Conservation (phyloP, 2,329 filamentous ascomycete genomes). For the Cytospora mali region DNA sequence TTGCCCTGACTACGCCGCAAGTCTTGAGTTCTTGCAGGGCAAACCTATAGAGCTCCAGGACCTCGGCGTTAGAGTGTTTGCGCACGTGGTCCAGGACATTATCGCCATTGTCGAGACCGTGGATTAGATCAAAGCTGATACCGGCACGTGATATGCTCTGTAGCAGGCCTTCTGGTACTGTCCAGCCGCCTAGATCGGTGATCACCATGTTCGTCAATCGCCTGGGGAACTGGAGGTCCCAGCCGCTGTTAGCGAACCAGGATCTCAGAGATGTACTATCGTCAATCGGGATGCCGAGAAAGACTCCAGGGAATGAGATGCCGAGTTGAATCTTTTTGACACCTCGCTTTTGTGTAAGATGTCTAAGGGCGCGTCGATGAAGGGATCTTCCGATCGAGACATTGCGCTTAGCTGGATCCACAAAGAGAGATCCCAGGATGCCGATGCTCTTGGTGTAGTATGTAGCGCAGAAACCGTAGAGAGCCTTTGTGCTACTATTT, state of each 20-base stretch:
- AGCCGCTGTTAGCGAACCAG: constrained; percentile 90
- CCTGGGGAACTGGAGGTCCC: constrained; percentile 70
- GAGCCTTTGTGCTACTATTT: constrained; percentile 86
- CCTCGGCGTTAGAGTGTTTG: constrained; percentile 72
- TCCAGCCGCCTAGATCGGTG: constrained; percentile 71
- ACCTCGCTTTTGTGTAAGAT: constrained; percentile 68
- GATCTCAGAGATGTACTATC: constrained; percentile 54
- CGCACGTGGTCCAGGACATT: constrained; percentile 75
- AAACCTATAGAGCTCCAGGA: constrained; percentile 77
- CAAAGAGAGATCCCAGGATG: constrained; percentile 83
- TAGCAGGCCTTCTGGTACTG: constrained; percentile 74
- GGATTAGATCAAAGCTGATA: constrained; percentile 80
- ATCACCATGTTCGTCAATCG: constrained; percentile 70
- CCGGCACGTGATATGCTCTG: constrained; percentile 72
- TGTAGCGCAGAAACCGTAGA: constrained; percentile 91
- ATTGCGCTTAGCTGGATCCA: constrained; percentile 83
- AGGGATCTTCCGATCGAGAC: constrained; percentile 89
- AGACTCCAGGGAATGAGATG: constrained; percentile 79
- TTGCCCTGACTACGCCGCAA: constrained; percentile 83
- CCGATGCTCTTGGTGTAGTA: constrained; percentile 76
- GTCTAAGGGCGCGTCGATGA: constrained; percentile 80
- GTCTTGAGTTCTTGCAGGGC: constrained; percentile 71
- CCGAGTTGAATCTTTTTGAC: constrained; percentile 83
- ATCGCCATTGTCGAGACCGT: constrained; percentile 75
- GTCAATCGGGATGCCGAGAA: constrained; percentile 74